Evolutionary conservation across 805 yeast species (phyloP), one percentile per base, ranked within the genome.

Genomic region (Saccharomycopsis malanga): DNA sequence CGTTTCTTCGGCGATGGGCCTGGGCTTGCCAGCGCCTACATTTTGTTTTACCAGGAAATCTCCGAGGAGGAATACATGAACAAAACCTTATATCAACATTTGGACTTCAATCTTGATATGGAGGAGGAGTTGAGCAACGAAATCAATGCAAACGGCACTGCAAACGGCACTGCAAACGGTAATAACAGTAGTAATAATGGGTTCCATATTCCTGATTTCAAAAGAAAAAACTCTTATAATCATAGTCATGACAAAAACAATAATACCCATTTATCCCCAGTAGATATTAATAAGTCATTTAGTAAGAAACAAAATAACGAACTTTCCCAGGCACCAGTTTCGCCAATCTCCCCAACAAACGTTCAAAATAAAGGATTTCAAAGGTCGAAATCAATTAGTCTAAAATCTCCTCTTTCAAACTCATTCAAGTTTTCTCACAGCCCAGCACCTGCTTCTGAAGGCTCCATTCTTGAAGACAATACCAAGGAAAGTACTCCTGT

Each of bases 1-100:
- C 76, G 83, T 56, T 93, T 89, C 58, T 83, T 87, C 57, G 98
- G 98, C 23, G 91, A 87, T 60, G 79, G 83, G 3, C 83, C 85
- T 2, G 93, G 95, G 5, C 72, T 87, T 58, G 88, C 96, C 0
- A 83, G 96, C 23, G 98, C 98, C 0, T 93, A 93, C 63, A 81
- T 93, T 23, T 66, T 93, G 45, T 86, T 89, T 57, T 91, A 91
- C 63, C 81, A 77, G 55, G 81, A 78, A 53, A 68, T 72, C n/a
- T 63, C 68, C 12, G 73, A 73, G 24, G 64, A 62, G 9, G 54
- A 52, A n/a, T 70, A 59, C 48, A 41, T 52, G 34, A 52, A 57
- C 2, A 56, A 57, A 15, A 57, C 58, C 18, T 49, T 67, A 17
- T 64, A 53, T 54, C 57, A 57, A 32, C 34, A 30, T 9, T 27